Evolutionary conservation across 2,329 filamentous ascomycete genomes (phyloP), one percentile per base, ranked within the genome.

Genomic region (Phialemoniopsis sp.): DNA sequence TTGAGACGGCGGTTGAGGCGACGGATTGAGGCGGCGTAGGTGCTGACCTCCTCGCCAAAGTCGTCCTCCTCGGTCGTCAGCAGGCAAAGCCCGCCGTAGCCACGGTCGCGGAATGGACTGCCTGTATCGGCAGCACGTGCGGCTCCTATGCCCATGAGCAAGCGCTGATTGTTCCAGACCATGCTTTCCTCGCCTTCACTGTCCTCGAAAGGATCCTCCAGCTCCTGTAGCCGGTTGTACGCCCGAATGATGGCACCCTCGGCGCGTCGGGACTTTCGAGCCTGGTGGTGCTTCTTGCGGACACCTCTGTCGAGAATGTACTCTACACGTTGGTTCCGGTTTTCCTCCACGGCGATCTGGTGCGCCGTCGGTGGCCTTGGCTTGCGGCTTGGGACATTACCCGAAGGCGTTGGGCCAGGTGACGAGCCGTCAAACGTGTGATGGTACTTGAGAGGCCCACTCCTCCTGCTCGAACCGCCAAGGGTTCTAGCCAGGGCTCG

Each of bases 301-400:
- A 91, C 67, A 21, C 84, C 82, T n/a, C 82, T 79, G 49, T 88
- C 83, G 13, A 93, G 75, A 37, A 89, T 87, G 52, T 89, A 84
- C 53, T 89, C 84, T n/a, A 91, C 87, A 6, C 87, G 80, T 53
- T 87, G 80, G 44, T 80, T 85, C 14, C 87, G 74, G 59, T 90
- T 89, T 40, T 82, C 77, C 58, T 89, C 86, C 2, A 93, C 85
- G 1, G 87, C 87, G 30, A 89, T 68, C 60, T 93, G 87, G 59
- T 93, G 87, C 29, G 86, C 85, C 0, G 87, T 93, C 0, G 88
- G 78, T 3, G 87, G 87, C 2, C 87, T 76, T 8, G 83, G 80
- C 55, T 89, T 82, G 41, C 78, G 67, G 15, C 70, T 67, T 29
- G 72, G 65, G n/a, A 76, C 69, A 13, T 70, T 70, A 41, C 21